A percentile compares a stretch with the other conserved stretches of the same genome.
phyloP scores from a whole-genome alignment of 2,329 filamentous ascomycete species.

The Coniosporium tulheliwenetii region DNA sequence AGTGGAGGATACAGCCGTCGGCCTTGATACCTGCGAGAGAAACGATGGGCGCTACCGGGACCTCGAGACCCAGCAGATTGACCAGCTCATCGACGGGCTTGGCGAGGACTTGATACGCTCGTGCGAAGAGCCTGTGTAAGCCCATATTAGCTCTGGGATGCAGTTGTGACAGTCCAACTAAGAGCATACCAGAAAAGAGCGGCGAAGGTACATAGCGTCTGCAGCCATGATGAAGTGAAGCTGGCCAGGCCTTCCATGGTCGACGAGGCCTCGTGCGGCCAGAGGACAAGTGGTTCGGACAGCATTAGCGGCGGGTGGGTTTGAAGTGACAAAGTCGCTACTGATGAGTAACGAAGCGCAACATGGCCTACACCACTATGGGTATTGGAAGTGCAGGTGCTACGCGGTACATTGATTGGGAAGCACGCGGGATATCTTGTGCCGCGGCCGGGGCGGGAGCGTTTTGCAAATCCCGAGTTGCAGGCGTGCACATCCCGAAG shows the following conservation, averaged over 20 bases:
- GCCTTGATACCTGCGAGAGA: constrained; percentile 80
- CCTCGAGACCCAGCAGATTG: constrained; percentile 80
- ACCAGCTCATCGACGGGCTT: constrained; percentile 87
- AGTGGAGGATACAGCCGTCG: constrained; percentile 78
- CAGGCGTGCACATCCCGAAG: too few relatives aligned
- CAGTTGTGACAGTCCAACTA: neutral
- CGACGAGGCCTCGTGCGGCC: too few relatives aligned
- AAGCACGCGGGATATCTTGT: neutral
- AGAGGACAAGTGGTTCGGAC: too few relatives aligned
- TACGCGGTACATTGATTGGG: neutral
- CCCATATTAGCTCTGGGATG: neutral
- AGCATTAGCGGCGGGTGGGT: too few relatives aligned
- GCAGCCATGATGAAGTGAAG: neutral
- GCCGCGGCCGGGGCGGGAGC: neutral
- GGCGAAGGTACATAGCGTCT: neutral
- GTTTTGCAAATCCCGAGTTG: too few relatives aligned
- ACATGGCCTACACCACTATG: neutral
- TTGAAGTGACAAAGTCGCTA: too few relatives aligned
- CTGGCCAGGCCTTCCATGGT: neutral
- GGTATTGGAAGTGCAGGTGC: neutral
- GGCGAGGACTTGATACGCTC: constrained; percentile 75
- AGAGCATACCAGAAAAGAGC: neutral
- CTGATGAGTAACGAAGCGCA: too few relatives aligned
- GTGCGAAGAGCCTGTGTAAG: constrained; percentile 55
- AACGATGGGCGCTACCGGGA: constrained; percentile 76